Conservation (phyloP, 2,329 filamentous ascomycete genomes). For the Thielaviopsis punctulata region DNA sequence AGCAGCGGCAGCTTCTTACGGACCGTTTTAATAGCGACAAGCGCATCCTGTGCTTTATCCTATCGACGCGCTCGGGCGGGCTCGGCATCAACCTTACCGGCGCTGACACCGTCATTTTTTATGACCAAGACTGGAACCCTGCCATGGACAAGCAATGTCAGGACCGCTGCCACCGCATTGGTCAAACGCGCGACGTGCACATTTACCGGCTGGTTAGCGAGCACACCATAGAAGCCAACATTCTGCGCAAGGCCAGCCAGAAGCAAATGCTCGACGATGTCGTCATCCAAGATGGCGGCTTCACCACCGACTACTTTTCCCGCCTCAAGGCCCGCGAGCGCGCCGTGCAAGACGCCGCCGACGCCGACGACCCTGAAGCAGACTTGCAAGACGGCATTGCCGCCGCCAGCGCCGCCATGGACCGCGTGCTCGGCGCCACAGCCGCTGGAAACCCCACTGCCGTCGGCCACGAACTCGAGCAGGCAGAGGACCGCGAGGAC, state of each 20-base stretch:
- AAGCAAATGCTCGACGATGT: constrained; percentile 97
- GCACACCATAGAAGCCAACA: constrained; percentile 95
- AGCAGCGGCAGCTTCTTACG: constrained; percentile 85
- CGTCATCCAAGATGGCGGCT: constrained; percentile 94
- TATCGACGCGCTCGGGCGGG: constrained; percentile 86
- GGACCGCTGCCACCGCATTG: constrained; percentile 90
- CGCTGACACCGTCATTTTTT: constrained; percentile 95
- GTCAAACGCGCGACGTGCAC: constrained; percentile 91
- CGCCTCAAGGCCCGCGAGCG: constrained; percentile 34
- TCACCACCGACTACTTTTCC: constrained; percentile 92
- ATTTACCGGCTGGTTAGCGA: constrained; percentile 91
- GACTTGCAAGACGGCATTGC: constrained; percentile 42
- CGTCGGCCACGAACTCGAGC: constrained; percentile 67
- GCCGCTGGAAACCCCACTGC: constrained; percentile 38
- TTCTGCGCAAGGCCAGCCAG: constrained; percentile 87
- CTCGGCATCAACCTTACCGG: constrained; percentile 93
- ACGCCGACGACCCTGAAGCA: constrained; percentile 8
- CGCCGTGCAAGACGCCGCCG: not conserved
- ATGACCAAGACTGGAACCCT: constrained; percentile 97
- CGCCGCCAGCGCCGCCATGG: constrained; percentile 61
- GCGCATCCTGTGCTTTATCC: constrained; percentile 84
- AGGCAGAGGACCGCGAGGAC: constrained; percentile 85
- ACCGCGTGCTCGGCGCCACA: constrained; percentile 68
- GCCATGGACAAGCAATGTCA: constrained; percentile 99
- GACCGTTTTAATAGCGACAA: constrained; percentile 93